Evolutionary conservation across 164 flowering plant species (phyloP), one percentile per base, ranked within the genome.

Genomic region (Cinnamomum micranthum): DNA sequence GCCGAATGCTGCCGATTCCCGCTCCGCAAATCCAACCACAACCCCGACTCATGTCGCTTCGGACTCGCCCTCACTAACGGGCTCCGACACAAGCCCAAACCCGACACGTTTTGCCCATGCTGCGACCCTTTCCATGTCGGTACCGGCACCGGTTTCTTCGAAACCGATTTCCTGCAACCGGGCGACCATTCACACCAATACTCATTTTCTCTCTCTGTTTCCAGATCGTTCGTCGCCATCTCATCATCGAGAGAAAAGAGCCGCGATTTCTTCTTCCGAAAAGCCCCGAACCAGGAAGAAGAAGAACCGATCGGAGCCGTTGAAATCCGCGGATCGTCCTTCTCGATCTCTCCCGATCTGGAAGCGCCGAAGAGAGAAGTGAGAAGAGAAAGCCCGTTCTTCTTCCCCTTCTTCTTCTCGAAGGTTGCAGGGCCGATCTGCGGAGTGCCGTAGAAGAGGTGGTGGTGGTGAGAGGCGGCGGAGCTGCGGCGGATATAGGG

Each of bases 21-120:
- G 68, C 23, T 50, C 31, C 64, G 70, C 50, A 72, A 11, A 71
- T 88, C 93, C n/a, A 91, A 92, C 63, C 89, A 58, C 31, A 74
- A 69, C 1, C 77, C 47, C 22, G 85, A 86, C 24, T 33, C 78
- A 81, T 78, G 73, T 41, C 90, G 81, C 25, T 78, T 75, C 1
- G 98, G 97, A 74, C 96, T 88, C 24, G 98, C 87, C 64, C 98
- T 79, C 33, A 95, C 93, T 69, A 93, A 78, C 60, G 99, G 99
- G 70, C 99, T 95, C 86, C 92, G 72, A 59, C 98, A 95, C 64
- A 93, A 87, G 15, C 90, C 86, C 66, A 92, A 31, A 1, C 91
- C 90, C 1, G 94, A 77, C 0, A 79, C 68, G 79, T 77, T 87
- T 62, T 80, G 75, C 7, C 23, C 67, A 14, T 80, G 79, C 23